A percentile compares a stretch with the other conserved stretches of the same genome.
phyloP scores from a whole-genome alignment of 2,329 filamentous ascomycete genomes.

The Arthroderma sp. region DNA sequence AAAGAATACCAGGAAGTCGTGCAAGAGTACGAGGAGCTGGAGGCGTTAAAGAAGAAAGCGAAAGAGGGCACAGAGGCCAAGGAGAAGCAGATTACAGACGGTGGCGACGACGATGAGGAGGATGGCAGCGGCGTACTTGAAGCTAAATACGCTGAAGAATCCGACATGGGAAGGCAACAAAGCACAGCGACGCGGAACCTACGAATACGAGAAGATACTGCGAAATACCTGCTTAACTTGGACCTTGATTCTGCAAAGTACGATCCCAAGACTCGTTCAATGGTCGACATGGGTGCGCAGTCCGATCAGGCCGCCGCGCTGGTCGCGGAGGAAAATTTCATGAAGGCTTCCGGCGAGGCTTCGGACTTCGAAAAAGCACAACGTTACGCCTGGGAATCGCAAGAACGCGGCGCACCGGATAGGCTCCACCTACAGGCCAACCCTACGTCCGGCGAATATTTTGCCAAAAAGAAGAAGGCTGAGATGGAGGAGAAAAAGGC shows the following conservation, averaged over 20 bases:
- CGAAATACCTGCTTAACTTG: slow-evolving; percentile 88
- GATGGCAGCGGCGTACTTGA: slow-evolving; percentile 29
- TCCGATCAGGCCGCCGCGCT: slow-evolving; percentile 66
- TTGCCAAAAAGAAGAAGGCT: slow-evolving; percentile 64
- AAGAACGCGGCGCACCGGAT: slow-evolving; percentile 67
- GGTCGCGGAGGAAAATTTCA: slow-evolving; percentile 86
- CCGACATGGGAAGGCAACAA: slow-evolving; percentile 90
- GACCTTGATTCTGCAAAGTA: slow-evolving; percentile 96
- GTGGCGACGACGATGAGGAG: slow-evolving; percentile 44
- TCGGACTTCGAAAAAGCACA: slow-evolving; percentile 85
- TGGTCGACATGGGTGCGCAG: slow-evolving; percentile 74
- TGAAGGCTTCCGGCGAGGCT: slow-evolving; percentile 78
- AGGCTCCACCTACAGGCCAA: slow-evolving; percentile 88
- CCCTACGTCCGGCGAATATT: slow-evolving; percentile 79
- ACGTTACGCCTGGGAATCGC: slow-evolving; percentile 85
- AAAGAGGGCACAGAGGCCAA: slow-evolving; percentile 37
- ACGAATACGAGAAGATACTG: slow-evolving; percentile 87
- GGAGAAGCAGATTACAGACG: slow-evolving; percentile 40
- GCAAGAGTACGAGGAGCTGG: slow-evolving; percentile 76
- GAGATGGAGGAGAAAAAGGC: slow-evolving; percentile 57
- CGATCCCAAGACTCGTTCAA: slow-evolving; percentile 85
- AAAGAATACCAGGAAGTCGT: slow-evolving; percentile 77
- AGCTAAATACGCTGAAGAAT: slow-evolving; percentile 74
- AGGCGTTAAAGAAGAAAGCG: slow-evolving; percentile 52
- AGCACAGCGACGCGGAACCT: slow-evolving; percentile 82